Evolutionary conservation across 352 stramenopile genomes (phyloP).

Genomic region (Pythium angustatum): DNA sequence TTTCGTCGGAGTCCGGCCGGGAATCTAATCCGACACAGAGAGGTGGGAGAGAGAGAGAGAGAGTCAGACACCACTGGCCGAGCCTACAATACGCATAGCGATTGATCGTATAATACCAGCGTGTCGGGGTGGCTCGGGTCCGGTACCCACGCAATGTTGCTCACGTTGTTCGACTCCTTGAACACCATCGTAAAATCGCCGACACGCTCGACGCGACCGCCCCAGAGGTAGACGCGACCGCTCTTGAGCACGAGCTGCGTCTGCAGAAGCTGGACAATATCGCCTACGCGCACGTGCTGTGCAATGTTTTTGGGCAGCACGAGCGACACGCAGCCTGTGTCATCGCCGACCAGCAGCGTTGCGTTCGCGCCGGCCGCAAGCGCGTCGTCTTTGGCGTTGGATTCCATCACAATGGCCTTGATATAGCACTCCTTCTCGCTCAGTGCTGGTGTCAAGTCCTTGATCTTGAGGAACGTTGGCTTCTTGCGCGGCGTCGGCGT

Average conservation of each 20-base stretch:
- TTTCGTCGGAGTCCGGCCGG: slow-evolving; percentile 58
- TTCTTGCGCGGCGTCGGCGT: slow-evolving; percentile 50
- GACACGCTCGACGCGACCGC: slow-evolving; percentile 79
- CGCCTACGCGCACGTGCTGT: slow-evolving; percentile 65
- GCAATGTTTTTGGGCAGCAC: slow-evolving; percentile 75
- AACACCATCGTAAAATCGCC: slow-evolving; percentile 87
- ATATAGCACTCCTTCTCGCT: slow-evolving; percentile 64
- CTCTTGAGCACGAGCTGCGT: slow-evolving; percentile 82
- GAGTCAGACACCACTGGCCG: not conserved
- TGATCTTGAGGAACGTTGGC: slow-evolving; percentile 57
- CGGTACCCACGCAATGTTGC: slow-evolving; percentile 81
- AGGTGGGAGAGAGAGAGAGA: too few relatives aligned
- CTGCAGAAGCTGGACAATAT: slow-evolving; percentile 70
- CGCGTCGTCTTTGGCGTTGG: slow-evolving; percentile 77
- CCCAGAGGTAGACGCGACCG: slow-evolving; percentile 76
- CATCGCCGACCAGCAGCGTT: slow-evolving; percentile 81
- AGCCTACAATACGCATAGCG: not conserved
- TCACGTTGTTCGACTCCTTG: slow-evolving; percentile 83
- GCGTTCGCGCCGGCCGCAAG: slow-evolving; percentile 69
- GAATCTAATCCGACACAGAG: too few relatives aligned
- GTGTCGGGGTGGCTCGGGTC: slow-evolving; percentile 71
- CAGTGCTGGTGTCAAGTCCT: slow-evolving; percentile 68
- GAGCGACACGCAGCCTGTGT: slow-evolving; percentile 77
- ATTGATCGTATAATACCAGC: slow-evolving; percentile 36
- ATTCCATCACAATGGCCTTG: slow-evolving; percentile 84